Base-by-base conservation (phyloP, 768 basidiomycete species). In the Mycena metata region DNA sequence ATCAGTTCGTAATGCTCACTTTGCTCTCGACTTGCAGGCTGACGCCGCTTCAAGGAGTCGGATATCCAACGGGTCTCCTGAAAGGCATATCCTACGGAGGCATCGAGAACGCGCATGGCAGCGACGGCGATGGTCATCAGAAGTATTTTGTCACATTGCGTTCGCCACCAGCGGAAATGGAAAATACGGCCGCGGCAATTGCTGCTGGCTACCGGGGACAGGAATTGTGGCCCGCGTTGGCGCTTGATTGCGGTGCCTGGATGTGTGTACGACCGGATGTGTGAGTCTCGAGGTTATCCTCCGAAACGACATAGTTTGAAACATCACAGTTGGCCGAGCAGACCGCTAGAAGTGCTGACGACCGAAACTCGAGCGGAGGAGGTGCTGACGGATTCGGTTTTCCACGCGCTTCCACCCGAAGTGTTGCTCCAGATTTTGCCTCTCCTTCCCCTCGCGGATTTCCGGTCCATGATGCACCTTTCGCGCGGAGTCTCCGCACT, bases 191-290 rank as follows among this genome's bases (percentile, higher is more conserved):
- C 7, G 33, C 12, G 3, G 46, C 59, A 21, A 60, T 60, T 24
- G 59, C 59, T 21, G 46, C 59, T 9, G 59, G 59, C 10, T 46
- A 9, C 10, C 30, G 46, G 36, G 59, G 59, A 24, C 8, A 50
- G 13, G 59, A 49, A 9, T 17, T 60, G 6, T 60, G 59, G 59
- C 59, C 59, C 2, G 46, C 59, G 5, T 50, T 60, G 30, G 59
- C 46, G 4, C 15, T 24, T 3, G 59, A 60, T 16, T 60, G 47
- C 16, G 46, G 33, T 5, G 46, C 33, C 23, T 60, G 59, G 59
- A 60, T 60, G 59, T 46, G 35, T 21, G 36, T 41, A 19, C 59
- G 59, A 24, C 59, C 59, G 6, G 59, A 49, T 26, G 11, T 60
- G 59, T 60, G 23, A 49, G 59, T 50, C 11, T 41, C 46, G 41